These are phyloP conservation scores for Arthrobotrys pseudoclavata DNA, from an alignment of 2,329 filamentous ascomycete genomes.

Conservation along the genomic window DNA sequence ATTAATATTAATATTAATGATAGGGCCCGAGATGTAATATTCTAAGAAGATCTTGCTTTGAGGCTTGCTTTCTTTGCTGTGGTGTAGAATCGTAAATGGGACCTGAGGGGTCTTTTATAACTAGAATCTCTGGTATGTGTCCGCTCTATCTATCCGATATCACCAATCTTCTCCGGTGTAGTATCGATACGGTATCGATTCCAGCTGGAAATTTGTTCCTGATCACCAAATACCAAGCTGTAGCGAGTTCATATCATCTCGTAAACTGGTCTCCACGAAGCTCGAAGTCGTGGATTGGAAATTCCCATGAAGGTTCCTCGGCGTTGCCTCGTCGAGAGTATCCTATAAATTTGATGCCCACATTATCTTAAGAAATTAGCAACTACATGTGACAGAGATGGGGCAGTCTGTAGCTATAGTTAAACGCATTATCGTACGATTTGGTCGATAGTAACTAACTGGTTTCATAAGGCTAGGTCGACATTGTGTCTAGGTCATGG, in stretches of 20 bases:
- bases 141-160: slow-evolving; percentile 12
- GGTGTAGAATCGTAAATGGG: neutral
- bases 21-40: neutral
- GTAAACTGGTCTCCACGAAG: neutral
- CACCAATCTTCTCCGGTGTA: slow-evolving; percentile 18
- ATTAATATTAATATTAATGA: neutral
- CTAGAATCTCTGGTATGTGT: neutral
- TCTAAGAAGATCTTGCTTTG: neutral
- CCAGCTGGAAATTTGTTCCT: too few relatives aligned
- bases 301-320: neutral
- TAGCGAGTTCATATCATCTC: neutral
- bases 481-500: neutral
- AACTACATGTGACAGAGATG: neutral
- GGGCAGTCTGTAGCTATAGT: neutral
- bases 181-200: neutral
- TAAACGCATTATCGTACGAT: neutral
- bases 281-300: neutral
- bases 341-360: neutral
- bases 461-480: neutral
- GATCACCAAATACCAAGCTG: neutral
- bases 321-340: neutral
- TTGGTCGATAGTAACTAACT: neutral
- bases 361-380: neutral
- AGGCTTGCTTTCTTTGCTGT: neutral
- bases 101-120: slow-evolving; percentile 26